Percentiles rank a stretch among this genome's conserved stretches.
These are phyloP conservation scores for Rhynchospora pubera DNA, from an alignment of 176 grass and related monocot species.

Conservation along the genomic window DNA sequence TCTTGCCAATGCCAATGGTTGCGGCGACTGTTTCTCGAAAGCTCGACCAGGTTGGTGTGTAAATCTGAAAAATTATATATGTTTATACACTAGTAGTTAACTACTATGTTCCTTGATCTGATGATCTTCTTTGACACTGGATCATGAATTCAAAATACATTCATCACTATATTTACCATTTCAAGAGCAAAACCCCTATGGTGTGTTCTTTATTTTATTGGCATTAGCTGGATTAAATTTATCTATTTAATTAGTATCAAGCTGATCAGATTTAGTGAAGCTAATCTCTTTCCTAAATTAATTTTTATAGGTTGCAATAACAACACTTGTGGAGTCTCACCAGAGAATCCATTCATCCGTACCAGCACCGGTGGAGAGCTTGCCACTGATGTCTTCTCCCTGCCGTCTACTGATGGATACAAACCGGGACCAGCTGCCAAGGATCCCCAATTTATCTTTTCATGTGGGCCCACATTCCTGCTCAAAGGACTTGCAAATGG, in stretches of 20 bases:
- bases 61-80: background rate
- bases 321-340: constrained; percentile 46
- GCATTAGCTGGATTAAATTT: background rate
- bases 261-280: background rate
- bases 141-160: background rate
- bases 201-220: background rate
- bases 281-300: background rate
- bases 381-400: constrained; percentile 39
- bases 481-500: constrained; percentile 37
- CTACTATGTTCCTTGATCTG: background rate
- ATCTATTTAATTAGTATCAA: background rate
- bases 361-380: constrained; percentile 36
- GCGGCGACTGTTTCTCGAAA: constrained; percentile 25
- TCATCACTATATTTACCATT: background rate
- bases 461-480: constrained; percentile 40
- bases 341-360: constrained; percentile 39
- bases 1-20: constrained; percentile 23
- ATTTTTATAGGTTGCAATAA: constrained; percentile 38
- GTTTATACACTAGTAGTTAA: background rate
- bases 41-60: background rate
- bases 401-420: constrained; percentile 44
- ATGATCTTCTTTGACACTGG: background rate
- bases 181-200: background rate
- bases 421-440: constrained; percentile 28
- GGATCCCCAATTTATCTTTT: constrained; percentile 41